Conservation (phyloP, 192 early-diverging fungal species). For the Allomyces javanicus region DNA sequence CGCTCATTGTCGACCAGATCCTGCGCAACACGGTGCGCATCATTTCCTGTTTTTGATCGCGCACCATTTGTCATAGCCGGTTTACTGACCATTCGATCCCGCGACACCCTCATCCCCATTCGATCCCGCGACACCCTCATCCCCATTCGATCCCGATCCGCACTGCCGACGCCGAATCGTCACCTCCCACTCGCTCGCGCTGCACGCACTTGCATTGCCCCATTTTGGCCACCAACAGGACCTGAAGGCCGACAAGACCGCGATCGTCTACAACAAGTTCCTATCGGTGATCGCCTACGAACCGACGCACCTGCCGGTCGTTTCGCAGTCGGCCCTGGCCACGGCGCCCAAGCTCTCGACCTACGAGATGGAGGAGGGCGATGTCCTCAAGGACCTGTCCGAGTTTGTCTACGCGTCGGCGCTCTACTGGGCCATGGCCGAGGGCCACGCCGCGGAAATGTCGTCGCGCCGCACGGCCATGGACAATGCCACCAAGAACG, state of each 20-base stretch:
- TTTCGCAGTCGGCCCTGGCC: constrained; percentile 44
- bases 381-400: constrained; percentile 66
- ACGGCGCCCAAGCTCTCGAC: constrained; percentile 63
- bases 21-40: constrained; percentile 11
- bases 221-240: constrained; percentile 7
- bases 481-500: constrained; percentile 99
- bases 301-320: constrained; percentile 41
- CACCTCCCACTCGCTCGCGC: no score
- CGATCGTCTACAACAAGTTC: constrained; percentile 88
- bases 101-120: no score
- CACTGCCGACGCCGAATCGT: no score
- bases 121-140: no score
- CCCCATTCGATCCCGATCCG: no score
- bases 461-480: constrained; percentile 91
- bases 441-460: constrained; percentile 92
- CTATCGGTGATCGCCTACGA: constrained; percentile 87
- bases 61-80: no score
- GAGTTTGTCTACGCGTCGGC: constrained; percentile 88
- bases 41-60: background rate
- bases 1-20: constrained; percentile 59
- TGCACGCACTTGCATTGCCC: background rate
- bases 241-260: constrained; percentile 44
- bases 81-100: no score
- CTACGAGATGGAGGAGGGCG: constrained; percentile 72
- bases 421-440: constrained; percentile 86